Base-by-base conservation (phyloP, 1,284 basidiomycete genomes). In the Pyrrhoderma noxium region DNA sequence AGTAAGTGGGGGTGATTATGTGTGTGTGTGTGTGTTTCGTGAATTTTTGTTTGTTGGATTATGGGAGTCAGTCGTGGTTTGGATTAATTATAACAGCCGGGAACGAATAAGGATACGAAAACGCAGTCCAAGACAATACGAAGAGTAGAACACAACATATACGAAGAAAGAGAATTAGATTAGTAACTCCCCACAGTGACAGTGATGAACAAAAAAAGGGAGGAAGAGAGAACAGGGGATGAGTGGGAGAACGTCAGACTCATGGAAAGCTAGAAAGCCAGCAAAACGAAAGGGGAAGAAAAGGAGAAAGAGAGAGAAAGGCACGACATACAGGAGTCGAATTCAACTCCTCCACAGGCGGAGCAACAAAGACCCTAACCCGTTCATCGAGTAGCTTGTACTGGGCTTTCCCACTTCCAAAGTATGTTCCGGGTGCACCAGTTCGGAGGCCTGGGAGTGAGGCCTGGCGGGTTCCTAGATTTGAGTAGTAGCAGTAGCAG, bases 331-430 rank as follows among this genome's bases (percentile, higher is more conserved):
- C 87, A 40, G 74, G 68, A 27, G 81, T 81, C 25, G 67, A 71
- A 37, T 74, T 67, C 51, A 92, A 81, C 27, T 79, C 76, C 56
- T 81, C 73, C 31, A 88, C 64, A 1, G 80, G 77, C 1, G 91
- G 91, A 11, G 88, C 86, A 43, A 94, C 83, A 58, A 82, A 94
- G 41, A 87, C 80, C 58, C 90, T 76, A 27, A 93, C 90, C 68
- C 85, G 77, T 62, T 85, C 82, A 59, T 93, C 91, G 38, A 89
- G 60, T 2, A 93, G 69, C 41, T 83, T 74, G 63, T 90, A 93
- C 63, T 88, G 89, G 14, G 82, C 80, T 60, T 78, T 80, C 40
- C 89, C 86, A 31, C 76, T 64, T 27, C 89, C 69, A 45, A 91
- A 81, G 67, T 90, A 86, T 64, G 82, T 77, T 65, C 90, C 90